Evolutionary conservation across 2,329 filamentous ascomycete genomes (phyloP), one percentile per base, ranked within the genome.

Genomic region (Aspergillus piperis): DNA sequence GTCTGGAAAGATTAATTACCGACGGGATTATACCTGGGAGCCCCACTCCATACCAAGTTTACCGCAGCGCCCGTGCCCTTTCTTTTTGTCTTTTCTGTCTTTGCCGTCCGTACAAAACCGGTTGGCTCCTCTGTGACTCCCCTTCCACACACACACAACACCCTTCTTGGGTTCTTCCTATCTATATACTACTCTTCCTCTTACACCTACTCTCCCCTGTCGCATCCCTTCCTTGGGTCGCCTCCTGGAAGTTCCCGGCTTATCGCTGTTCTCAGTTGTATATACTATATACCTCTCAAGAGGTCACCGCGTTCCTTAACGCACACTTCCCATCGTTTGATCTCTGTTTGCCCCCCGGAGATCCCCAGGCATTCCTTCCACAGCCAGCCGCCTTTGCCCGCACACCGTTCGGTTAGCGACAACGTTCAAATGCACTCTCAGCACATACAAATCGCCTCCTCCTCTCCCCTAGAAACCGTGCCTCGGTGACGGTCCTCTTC

Each of bases 351-450:
- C 11, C 32, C 32, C 41, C 41, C 41, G 19, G 41, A 21, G 41
- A 44, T 44, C 41, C 32, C 5, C 19, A 44, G 41, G 41, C 41
- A 53, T 58, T 61, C 32, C 55, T 39, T n/a, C 42, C 38, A 59
- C 41, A 51, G 52, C 57, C 61, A 48, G 52, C 48, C 42, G 38
- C 61, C 57, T 63, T 59, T 60, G 64, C 57, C 64, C 63, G 52
- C 58, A 61, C 55, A 57, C 32, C 62, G 59, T 56, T 64, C 64
- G 67, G 61, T 68, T 59, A 64, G 64, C 64, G 65, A 69, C 68
- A 56, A 75, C 75, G 77, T 76, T 77, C 77, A 78, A 79, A 79
- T 79, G 77, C 75, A 74, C 75, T 68, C 69, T 71, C 72, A 70
- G 71, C 71, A 73, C 67, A 75, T 71, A 69, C 70, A 73, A 63